phyloP scores from a whole-genome alignment of 495 filamentous ascomycete species.

The Penicillium simplicissimum region DNA sequence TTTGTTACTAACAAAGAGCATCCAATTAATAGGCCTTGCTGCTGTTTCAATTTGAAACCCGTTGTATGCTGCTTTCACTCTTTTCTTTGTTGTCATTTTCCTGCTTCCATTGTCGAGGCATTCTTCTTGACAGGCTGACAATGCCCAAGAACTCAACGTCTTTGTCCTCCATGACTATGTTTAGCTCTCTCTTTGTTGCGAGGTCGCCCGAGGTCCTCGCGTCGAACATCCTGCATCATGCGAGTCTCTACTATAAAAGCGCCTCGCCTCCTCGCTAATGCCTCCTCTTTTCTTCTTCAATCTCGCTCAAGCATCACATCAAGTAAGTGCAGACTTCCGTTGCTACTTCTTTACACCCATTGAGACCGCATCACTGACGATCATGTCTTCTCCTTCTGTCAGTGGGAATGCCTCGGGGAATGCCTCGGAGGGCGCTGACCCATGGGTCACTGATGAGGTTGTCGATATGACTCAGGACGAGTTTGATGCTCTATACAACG shows the following conservation, averaged over 20 bases:
- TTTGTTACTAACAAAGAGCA: too few relatives aligned
- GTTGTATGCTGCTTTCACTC: too few relatives aligned
- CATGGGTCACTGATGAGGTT: background rate
- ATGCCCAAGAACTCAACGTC: background rate
- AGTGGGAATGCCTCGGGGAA: background rate
- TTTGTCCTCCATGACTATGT: background rate
- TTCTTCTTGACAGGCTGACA: background rate
- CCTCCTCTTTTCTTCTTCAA: background rate
- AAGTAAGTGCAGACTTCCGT: background rate
- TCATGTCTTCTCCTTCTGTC: background rate
- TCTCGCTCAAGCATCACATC: background rate
- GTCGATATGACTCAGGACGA: background rate
- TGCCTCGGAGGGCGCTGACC: background rate
- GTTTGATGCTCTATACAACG: background rate
- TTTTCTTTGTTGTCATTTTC: background rate
- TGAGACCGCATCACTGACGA: background rate
- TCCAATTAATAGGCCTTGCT: too few relatives aligned
- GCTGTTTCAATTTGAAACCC: too few relatives aligned
- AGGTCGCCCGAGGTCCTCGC: background rate
- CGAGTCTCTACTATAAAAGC: background rate
- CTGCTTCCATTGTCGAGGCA: background rate
- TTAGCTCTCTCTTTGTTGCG: background rate
- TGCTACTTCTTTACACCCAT: background rate
- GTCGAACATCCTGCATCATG: background rate
- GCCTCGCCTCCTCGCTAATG: background rate